Percentiles rank a stretch among this genome's conserved stretches.
Conservation (phyloP, 2,329 filamentous ascomycete genomes). For the Xenoacremonium recifei region DNA sequence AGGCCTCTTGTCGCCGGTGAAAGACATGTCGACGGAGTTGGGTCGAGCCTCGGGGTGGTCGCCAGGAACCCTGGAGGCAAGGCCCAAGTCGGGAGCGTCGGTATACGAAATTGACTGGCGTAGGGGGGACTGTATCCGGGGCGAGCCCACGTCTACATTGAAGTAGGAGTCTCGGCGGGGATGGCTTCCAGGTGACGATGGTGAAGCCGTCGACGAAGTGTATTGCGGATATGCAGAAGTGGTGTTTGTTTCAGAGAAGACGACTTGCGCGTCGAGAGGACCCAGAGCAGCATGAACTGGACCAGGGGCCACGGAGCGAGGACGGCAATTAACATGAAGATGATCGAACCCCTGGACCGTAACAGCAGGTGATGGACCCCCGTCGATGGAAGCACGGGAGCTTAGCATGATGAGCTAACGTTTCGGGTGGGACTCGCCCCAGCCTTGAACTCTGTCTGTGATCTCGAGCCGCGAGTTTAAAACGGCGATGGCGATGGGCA, state of each 20-base stretch:
- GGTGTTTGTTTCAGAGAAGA: conserved; percentile 1
- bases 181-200: conserved; percentile 16
- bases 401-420: conserved; percentile 28
- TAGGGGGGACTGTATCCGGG: conserved; percentile 29
- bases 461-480: conserved; percentile 10
- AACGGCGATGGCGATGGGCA: conserved; percentile 8
- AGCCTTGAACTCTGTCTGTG: too few relatives aligned
- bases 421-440: conserved; percentile 20
- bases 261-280: conserved; percentile 5
- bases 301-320: conserved; percentile 14
- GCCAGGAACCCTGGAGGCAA: conserved; percentile 9
- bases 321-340: conserved; percentile 21
- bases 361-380: conserved; percentile 2
- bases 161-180: conserved; percentile 21
- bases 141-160: conserved; percentile 27
- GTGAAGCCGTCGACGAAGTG: conserved; percentile 15
- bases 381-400: conserved; percentile 5
- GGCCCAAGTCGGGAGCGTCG: conserved; percentile 13
- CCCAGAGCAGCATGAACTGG: conserved; percentile 11
- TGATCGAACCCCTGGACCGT: conserved; percentile 20
- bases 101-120: conserved; percentile 28
- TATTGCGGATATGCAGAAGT: conserved; percentile 5
- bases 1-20: conserved; percentile 29
- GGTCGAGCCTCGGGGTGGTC: conserved; percentile 5
- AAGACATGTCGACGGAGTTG: conserved; percentile 32